phyloP scores from a whole-genome alignment of 768 basidiomycete species.

The Hirschioporus abietinus region DNA sequence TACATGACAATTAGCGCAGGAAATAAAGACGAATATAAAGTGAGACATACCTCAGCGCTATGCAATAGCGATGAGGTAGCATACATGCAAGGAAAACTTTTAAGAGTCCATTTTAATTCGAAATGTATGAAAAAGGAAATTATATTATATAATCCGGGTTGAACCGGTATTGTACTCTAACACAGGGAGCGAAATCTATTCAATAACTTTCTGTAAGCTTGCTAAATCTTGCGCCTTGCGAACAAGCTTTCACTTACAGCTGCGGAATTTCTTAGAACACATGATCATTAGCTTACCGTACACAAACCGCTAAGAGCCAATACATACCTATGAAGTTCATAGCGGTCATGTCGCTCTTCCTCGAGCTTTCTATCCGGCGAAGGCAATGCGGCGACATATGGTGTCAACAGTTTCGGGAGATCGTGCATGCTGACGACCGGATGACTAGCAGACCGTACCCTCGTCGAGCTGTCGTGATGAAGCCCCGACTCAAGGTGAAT shows the following conservation, averaged over 20 bases:
- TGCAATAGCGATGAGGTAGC: too few relatives aligned
- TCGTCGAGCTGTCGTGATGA: background rate
- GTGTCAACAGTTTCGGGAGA: background rate
- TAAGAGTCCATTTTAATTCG: too few relatives aligned
- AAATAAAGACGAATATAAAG: too few relatives aligned
- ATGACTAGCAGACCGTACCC: background rate
- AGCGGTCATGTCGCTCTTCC: background rate
- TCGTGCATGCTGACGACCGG: background rate
- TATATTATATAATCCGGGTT: too few relatives aligned
- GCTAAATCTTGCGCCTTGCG: background rate
- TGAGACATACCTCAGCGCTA: too few relatives aligned
- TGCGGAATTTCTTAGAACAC: background rate
- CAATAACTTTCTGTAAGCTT: background rate
- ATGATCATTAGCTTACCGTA: background rate
- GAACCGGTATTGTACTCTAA: too few relatives aligned
- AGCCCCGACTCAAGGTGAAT: background rate
- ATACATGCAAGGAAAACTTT: too few relatives aligned
- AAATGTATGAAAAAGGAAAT: too few relatives aligned
- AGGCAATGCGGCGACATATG: background rate
- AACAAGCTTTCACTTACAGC: background rate
- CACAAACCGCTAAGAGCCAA: background rate
- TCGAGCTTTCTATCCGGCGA: background rate
- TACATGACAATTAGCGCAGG: too few relatives aligned
- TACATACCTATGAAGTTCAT: background rate
- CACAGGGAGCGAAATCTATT: conserved; percentile 6